A percentile compares a stretch with the other conserved stretches of the same genome.
phyloP scores from a whole-genome alignment of 1,284 basidiomycete genomes.

The Hemileia vastatrix region DNA sequence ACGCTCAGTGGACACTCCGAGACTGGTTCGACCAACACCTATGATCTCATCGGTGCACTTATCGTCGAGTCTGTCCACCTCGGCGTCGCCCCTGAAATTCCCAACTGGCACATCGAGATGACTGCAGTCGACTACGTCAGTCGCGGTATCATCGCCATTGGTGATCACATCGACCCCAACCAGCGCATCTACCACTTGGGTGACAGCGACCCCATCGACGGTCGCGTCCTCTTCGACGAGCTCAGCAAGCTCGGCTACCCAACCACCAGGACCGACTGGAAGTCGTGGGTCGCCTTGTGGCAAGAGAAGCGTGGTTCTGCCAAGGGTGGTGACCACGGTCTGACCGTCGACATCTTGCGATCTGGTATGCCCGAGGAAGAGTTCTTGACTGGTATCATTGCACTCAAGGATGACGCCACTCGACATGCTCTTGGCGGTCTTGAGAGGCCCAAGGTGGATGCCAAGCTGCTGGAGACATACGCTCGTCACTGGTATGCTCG shows the following conservation, averaged over 20 bases:
- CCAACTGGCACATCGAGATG: constrained; percentile 40
- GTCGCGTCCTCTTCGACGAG: constrained; percentile 33
- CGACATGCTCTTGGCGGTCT: constrained; percentile 27
- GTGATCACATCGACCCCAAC: constrained; percentile 31
- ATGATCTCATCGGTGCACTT: constrained; percentile 39
- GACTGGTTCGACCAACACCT: constrained; percentile 41
- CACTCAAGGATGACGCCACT: constrained; percentile 39
- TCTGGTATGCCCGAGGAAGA: constrained; percentile 39
- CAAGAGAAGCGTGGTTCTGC: constrained; percentile 33
- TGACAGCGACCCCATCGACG: constrained; percentile 36
- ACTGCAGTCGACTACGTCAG: constrained; percentile 41
- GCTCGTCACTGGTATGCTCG: constrained; percentile 39
- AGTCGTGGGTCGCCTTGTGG: constrained; percentile 39
- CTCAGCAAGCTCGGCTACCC: constrained; percentile 37
- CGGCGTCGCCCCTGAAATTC: constrained; percentile 37
- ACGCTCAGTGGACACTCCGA: constrained; percentile 41
- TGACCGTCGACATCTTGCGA: constrained; percentile 38
- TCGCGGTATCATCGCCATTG: constrained; percentile 37
- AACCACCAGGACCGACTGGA: constrained; percentile 34
- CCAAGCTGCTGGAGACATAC: constrained; percentile 36
- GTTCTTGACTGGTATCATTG: constrained; percentile 31
- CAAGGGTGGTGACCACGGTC: constrained; percentile 26
- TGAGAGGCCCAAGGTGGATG: constrained; percentile 35
- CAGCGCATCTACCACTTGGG: constrained; percentile 40
- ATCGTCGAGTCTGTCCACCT: constrained; percentile 42